Evolutionary conservation across 2,329 filamentous ascomycete species (phyloP), one percentile per base, ranked within the genome.

Genomic region (Tympanopsis confertula): DNA sequence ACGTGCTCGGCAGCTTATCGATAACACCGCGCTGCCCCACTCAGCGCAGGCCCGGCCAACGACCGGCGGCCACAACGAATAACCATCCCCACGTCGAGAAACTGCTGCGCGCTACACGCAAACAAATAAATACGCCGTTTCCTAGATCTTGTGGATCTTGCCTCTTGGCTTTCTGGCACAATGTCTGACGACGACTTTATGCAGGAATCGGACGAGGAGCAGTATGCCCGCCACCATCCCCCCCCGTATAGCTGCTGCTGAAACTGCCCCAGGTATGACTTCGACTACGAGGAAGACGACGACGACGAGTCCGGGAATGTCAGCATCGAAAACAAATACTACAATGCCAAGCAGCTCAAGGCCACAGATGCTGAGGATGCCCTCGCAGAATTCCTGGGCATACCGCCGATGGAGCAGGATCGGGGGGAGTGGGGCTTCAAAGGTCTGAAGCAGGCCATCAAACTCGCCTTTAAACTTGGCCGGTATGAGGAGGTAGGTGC

Each of bases 401-500:
- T 98, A 44, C 87, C 86, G 4, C 68, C 74, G 13, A 59, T 95
- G 33, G 89, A 98, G 59, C 63, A 78, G 38, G 86, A 94, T 57
- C 96, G 96, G 64, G 86, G 86, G 42, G 89, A 98, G 58, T 96
- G 89, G 91, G 91, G 91, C 0, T 98, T 98, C 70, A 96, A 96
- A 60, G 89, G 87, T 3, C 59, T 96, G 46, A 98, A 98, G 63
- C 91, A 98, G 58, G 91, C 91, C 2, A 95, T 96, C 57, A 98
- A 98, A 63, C 71, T 95, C 2, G 88, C 96, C 57, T 94, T 94
- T 62, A 87, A 84, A 61, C 73, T 94, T n/a, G 79, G 75, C n/a
- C 74, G 78, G 57, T 95, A 94, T 52, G 77, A 86, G 38, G 74
- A 88, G 69, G 87, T 89, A 43, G 29, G 45, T 17, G 37, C 35